These are phyloP conservation scores for Blastobotrys attinorum DNA, from an alignment of 805 yeast species.

Conservation along the genomic window DNA sequence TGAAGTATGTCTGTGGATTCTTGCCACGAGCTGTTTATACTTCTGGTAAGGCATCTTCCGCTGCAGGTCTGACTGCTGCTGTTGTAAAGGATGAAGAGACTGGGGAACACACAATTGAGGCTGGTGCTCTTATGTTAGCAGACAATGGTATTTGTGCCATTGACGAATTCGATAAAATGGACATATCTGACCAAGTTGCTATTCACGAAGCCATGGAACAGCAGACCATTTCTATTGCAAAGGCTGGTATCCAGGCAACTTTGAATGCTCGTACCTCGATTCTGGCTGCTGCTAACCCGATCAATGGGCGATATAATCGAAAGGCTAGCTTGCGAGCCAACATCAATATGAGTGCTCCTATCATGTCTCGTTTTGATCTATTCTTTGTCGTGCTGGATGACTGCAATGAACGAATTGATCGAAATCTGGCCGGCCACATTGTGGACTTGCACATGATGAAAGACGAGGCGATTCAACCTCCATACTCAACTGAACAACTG, in stretches of 20 bases:
- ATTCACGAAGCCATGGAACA: slow-evolving; percentile 99
- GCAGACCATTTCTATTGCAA: slow-evolving; percentile 96
- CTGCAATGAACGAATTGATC: slow-evolving; percentile 83
- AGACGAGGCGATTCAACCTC: slow-evolving; percentile 85
- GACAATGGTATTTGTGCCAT: slow-evolving; percentile 98
- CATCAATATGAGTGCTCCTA: slow-evolving; percentile 93
- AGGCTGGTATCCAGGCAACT: slow-evolving; percentile 98
- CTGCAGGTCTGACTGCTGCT: slow-evolving; percentile 98
- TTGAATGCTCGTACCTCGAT: slow-evolving; percentile 94
- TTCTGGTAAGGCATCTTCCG: slow-evolving; percentile 96
- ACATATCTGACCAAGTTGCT: slow-evolving; percentile 89
- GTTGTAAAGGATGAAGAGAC: slow-evolving; percentile 96
- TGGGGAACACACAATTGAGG: slow-evolving; percentile 95
- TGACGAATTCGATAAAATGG: slow-evolving; percentile 99
- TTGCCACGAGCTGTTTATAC: slow-evolving; percentile 94
- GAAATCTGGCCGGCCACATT: slow-evolving; percentile 85
- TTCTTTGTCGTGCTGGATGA: slow-evolving; percentile 94
- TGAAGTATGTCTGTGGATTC: slow-evolving; percentile 85
- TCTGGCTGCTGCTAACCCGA: slow-evolving; percentile 97
- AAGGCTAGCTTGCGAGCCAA: slow-evolving; percentile 78
- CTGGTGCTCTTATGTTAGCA: slow-evolving; percentile 97
- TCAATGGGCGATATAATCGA: slow-evolving; percentile 93
- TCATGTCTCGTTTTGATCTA: slow-evolving; percentile 95
- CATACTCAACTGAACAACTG: slow-evolving; percentile 81
- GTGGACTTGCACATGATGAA: slow-evolving; percentile 86